These are phyloP conservation scores for Termitomyces sp. DNA, from an alignment of 768 basidiomycete genomes.

Conservation along the genomic window DNA sequence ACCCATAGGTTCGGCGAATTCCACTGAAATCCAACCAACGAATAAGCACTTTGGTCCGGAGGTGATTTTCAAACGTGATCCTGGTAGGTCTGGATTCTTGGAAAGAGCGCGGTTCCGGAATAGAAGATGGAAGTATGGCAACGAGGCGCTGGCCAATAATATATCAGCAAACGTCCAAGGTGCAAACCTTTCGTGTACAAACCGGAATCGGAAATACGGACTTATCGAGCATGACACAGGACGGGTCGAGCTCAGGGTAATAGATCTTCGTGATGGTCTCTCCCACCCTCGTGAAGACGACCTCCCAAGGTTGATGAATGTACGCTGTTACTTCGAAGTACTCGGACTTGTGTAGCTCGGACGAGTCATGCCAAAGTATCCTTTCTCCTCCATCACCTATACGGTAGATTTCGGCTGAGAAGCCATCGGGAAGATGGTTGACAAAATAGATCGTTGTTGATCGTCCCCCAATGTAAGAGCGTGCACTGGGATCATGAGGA, in stretches of 20 bases:
- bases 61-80: slow-evolving; percentile 10
- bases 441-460: background rate
- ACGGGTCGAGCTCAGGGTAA: background rate
- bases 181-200: background rate
- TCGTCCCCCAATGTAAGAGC: background rate
- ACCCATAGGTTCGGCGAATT: background rate
- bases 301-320: slow-evolving; percentile 7
- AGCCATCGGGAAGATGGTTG: background rate
- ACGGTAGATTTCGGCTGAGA: background rate
- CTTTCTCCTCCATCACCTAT: background rate
- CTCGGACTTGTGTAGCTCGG: background rate
- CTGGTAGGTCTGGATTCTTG: background rate
- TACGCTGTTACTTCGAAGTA: background rate
- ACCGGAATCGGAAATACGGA: slow-evolving; percentile 1
- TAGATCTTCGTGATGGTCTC: slow-evolving; percentile 1
- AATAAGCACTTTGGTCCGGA: background rate
- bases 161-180: background rate
- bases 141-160: background rate
- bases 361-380: too few species aligned
- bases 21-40: slow-evolving; percentile 4
- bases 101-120: background rate
- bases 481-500: background rate
- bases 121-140: background rate
- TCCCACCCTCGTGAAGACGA: background rate
- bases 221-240: background rate